phyloP scores from a whole-genome alignment of 768 basidiomycete genomes.

The Fistulinella prunicolor region DNA sequence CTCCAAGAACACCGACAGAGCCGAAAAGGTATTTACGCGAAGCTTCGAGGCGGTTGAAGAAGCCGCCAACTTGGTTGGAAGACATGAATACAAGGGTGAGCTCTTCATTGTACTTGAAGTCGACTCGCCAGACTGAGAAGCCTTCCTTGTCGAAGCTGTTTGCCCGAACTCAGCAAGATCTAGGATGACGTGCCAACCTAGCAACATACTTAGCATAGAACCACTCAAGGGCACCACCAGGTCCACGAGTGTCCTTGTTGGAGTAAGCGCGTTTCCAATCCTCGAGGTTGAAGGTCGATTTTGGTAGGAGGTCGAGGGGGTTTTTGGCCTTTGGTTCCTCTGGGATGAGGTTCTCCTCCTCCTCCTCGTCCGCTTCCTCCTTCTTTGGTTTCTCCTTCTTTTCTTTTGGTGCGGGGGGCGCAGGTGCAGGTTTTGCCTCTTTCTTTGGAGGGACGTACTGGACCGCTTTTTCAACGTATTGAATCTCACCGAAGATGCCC shows the following conservation, averaged over 20 bases:
- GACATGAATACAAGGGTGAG: conserved; percentile 94
- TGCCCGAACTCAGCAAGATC: conserved; percentile 5
- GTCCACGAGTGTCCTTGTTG: conserved; percentile 92
- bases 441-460: conserved; percentile 76
- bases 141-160: conserved; percentile 82
- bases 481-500: conserved; percentile 57
- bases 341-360: conserved; percentile 70
- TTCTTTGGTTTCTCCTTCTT: conserved; percentile 65
- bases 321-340: conserved; percentile 91
- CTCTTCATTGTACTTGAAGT: conserved; percentile 97
- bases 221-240: conserved; percentile 87
- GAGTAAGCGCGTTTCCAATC: conserved; percentile 99
- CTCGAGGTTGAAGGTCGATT: conserved; percentile 83
- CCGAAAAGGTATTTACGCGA: conserved; percentile 97
- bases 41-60: conserved; percentile 97
- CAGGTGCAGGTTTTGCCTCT: conserved; percentile 51
- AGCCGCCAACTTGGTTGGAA: conserved; percentile 88
- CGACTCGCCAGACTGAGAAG: conserved; percentile 87
- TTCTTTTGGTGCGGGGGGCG: conserved; percentile 36
- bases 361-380: conserved; percentile 60
- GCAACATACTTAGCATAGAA: conserved; percentile 84
- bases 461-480: conserved; percentile 65
- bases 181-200: background rate
- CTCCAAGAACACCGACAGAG: conserved; percentile 87
- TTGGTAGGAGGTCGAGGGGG: conserved; percentile 89